These are phyloP conservation scores for Akanthomyces uredinophilus DNA, from an alignment of 2,329 filamentous ascomycete species.

Conservation along the genomic window DNA sequence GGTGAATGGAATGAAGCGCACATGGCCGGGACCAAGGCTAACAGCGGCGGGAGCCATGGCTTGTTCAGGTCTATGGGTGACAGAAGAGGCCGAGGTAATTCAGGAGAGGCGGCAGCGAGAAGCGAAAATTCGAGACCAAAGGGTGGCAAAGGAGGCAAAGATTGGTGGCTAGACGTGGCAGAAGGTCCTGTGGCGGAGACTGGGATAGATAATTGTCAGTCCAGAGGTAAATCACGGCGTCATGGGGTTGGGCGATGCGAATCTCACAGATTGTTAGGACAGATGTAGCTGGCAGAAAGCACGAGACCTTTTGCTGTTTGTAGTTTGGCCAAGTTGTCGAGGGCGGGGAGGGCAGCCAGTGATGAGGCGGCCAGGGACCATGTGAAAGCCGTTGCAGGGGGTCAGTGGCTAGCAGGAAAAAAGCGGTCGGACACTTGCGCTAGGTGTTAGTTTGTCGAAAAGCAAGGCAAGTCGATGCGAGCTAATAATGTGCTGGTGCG, in stretches of 20 bases:
- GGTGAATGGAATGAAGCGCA: conserved; percentile 65
- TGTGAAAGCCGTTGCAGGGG: conserved; percentile 22
- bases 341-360: conserved; percentile 25
- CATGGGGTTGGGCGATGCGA: neutral
- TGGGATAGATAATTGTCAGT: neutral
- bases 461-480: neutral
- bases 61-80: conserved; percentile 13
- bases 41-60: conserved; percentile 31
- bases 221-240: conserved; percentile 14
- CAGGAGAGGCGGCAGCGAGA: conserved; percentile 11
- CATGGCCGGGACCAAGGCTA: conserved; percentile 35
- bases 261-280: conserved; percentile 14
- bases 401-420: conserved; percentile 10
- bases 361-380: conserved; percentile 24
- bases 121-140: conserved; percentile 9
- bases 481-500: neutral
- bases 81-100: conserved; percentile 5
- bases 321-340: conserved; percentile 24
- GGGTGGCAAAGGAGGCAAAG: conserved; percentile 2
- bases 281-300: conserved; percentile 25
- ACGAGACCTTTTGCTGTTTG: conserved; percentile 38
- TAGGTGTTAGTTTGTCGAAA: neutral
- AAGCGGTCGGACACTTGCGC: conserved; percentile 5
- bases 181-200: neutral
- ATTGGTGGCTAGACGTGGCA: conserved; percentile 15